These are phyloP conservation scores for Vanrija humicola DNA, from an alignment of 1,284 basidiomycete species.

Conservation along the genomic window DNA sequence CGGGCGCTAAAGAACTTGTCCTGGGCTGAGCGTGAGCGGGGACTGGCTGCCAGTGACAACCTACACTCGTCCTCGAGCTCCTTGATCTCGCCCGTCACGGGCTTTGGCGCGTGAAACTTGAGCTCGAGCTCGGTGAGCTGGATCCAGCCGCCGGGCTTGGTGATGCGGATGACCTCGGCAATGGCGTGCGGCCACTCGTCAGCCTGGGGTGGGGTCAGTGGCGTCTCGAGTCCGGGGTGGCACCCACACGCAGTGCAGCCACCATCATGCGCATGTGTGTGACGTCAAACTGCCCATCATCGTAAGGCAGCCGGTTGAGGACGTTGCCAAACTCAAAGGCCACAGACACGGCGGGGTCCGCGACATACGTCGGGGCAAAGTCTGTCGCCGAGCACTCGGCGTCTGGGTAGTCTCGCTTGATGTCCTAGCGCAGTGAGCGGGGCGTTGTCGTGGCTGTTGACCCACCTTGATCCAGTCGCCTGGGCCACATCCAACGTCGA, in stretches of 20 bases:
- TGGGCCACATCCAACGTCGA: conserved; percentile 3
- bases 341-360: neutral
- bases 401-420: neutral
- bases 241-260: conserved; percentile 19
- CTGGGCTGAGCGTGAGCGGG: too few relatives aligned
- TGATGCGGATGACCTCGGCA: conserved; percentile 29
- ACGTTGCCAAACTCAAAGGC: neutral
- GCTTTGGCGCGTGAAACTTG: too few relatives aligned
- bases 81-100: too few relatives aligned
- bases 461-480: conserved; percentile 1
- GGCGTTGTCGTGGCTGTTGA: too few relatives aligned
- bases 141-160: conserved; percentile 39
- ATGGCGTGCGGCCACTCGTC: conserved; percentile 33
- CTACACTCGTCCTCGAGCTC: too few relatives aligned
- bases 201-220: neutral
- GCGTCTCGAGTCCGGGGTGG: too few relatives aligned
- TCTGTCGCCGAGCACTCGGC: neutral
- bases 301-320: neutral
- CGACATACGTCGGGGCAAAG: neutral
- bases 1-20: too few relatives aligned
- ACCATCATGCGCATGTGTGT: conserved; percentile 39
- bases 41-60: too few relatives aligned
- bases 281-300: conserved; percentile 24
- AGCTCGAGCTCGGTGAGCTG: conserved; percentile 40
- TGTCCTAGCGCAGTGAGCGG: neutral